Percentiles rank a stretch among this genome's conserved stretches.
Conservation (phyloP, 2,329 filamentous ascomycete species). For the Cytospora paraplurivora region DNA sequence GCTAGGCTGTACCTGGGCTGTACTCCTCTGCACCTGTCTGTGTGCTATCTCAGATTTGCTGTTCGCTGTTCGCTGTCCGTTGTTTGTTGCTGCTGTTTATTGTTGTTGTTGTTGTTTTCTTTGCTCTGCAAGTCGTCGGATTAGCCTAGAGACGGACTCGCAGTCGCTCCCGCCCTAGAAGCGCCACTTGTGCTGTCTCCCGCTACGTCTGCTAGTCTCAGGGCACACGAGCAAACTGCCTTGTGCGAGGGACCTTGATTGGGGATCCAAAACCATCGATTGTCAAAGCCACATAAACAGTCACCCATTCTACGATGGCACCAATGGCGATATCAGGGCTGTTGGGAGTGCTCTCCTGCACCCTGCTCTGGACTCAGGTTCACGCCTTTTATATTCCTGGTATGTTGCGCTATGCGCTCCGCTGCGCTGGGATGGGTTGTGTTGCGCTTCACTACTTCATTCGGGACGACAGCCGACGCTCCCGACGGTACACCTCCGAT, state of each 20-base stretch:
- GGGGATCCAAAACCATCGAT: neutral
- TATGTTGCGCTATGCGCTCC: conserved; percentile 43
- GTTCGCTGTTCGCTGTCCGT: neutral
- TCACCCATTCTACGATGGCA: conserved; percentile 16
- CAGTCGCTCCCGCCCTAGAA: conserved; percentile 4
- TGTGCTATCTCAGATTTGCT: neutral
- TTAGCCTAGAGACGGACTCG: neutral
- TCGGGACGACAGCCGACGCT: neutral
- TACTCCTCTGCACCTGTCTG: neutral
- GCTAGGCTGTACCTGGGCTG: no score
- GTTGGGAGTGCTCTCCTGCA: conserved; percentile 51
- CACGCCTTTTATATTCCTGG: conserved; percentile 85
- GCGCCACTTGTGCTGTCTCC: conserved; percentile 8
- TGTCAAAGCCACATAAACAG: neutral
- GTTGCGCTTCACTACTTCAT: neutral
- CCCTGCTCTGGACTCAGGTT: conserved; percentile 49
- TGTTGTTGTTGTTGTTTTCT: neutral
- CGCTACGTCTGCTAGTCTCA: neutral
- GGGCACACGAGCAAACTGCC: neutral
- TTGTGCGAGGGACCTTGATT: neutral
- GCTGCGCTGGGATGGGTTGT: no score
- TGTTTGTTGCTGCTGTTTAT: neutral
- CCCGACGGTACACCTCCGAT: neutral
- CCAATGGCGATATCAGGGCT: conserved; percentile 28
- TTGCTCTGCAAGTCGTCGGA: conserved; percentile 1